Conservation (phyloP, 2,329 filamentous ascomycete genomes). For the Cordyceps militaris region DNA sequence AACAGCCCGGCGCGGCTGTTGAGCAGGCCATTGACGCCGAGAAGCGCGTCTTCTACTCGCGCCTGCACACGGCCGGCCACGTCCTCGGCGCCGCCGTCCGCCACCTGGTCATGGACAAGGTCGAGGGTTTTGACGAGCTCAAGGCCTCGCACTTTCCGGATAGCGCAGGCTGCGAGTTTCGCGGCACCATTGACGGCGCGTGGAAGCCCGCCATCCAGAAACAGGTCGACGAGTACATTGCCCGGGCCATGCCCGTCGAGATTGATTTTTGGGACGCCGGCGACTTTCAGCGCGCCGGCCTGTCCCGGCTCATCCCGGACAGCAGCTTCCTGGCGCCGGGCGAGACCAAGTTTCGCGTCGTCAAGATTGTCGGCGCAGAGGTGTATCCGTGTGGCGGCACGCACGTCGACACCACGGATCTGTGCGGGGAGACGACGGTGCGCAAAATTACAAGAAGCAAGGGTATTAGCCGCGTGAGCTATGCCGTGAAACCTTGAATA, state of each 20-base stretch:
- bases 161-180: conserved; percentile 60
- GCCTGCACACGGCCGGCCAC: conserved; percentile 68
- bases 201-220: conserved; percentile 56
- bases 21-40: conserved; percentile 52
- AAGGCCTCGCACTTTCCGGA: conserved; percentile 69
- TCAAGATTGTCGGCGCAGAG: conserved; percentile 61
- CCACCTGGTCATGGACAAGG: conserved; percentile 43
- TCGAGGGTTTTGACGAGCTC: conserved; percentile 53
- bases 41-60: conserved; percentile 56
- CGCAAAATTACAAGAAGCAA: conserved; percentile 61
- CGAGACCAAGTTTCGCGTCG: conserved; percentile 55
- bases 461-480: conserved; percentile 54
- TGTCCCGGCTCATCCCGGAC: conserved; percentile 51
- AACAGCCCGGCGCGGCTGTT: conserved; percentile 33
- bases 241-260: conserved; percentile 48
- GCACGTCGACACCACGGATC: conserved; percentile 55
- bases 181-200: conserved; percentile 57
- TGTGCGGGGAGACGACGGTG: conserved; percentile 54
- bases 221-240: conserved; percentile 52
- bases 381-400: conserved; percentile 71
- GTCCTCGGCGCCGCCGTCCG: conserved; percentile 63
- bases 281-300: conserved; percentile 47
- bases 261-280: conserved; percentile 62
- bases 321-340: conserved; percentile 36
- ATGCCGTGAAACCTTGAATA: conserved; percentile 18